phyloP scores from a whole-genome alignment of 805 yeast genomes.

The Zygosaccharomyces lentus region DNA sequence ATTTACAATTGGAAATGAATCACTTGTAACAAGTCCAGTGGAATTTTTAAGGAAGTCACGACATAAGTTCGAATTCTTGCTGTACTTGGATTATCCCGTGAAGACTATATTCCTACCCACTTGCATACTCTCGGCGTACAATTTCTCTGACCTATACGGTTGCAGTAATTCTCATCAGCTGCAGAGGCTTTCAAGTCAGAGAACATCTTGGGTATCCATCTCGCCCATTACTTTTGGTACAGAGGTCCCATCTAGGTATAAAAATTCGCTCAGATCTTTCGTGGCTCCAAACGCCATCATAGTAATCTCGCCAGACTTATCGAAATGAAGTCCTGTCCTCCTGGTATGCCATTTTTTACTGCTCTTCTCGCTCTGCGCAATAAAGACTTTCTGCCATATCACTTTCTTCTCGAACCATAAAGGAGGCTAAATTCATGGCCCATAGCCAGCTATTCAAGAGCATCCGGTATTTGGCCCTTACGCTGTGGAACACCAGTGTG shows the following conservation, averaged over 20 bases:
- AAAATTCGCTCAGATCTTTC: conserved; percentile 45
- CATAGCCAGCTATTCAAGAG: conserved; percentile 61
- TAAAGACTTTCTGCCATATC: conserved; percentile 22
- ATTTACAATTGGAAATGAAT: conserved; percentile 38
- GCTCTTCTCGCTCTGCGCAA: conserved; percentile 13
- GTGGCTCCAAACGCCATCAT: conserved; percentile 46
- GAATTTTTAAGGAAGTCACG: conserved; percentile 47
- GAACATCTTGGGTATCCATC: conserved; percentile 59
- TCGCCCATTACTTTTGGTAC: conserved; percentile 59
- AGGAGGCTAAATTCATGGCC: conserved; percentile 56
- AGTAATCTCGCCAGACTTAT: conserved; percentile 13
- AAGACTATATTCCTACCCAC: conserved; percentile 52
- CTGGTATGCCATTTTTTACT: conserved; percentile 1
- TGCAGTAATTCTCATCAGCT: conserved; percentile 22
- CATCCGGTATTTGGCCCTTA: conserved; percentile 42
- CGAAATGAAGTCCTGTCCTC: conserved; percentile 1
- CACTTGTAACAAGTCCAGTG: conserved; percentile 44
- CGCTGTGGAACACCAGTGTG: conserved; percentile 54
- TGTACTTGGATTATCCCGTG: conserved; percentile 59
- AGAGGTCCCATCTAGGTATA: conserved; percentile 62
- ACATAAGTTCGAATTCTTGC: conserved; percentile 53
- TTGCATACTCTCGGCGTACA: conserved; percentile 48
- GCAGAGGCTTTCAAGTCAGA: too few relatives aligned
- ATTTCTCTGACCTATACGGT: conserved; percentile 39
- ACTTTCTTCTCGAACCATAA: conserved; percentile 37